Evolutionary conservation across 129 eudicot species (phyloP).

Genomic region (Pseudognaphalium luteoalbum): DNA sequence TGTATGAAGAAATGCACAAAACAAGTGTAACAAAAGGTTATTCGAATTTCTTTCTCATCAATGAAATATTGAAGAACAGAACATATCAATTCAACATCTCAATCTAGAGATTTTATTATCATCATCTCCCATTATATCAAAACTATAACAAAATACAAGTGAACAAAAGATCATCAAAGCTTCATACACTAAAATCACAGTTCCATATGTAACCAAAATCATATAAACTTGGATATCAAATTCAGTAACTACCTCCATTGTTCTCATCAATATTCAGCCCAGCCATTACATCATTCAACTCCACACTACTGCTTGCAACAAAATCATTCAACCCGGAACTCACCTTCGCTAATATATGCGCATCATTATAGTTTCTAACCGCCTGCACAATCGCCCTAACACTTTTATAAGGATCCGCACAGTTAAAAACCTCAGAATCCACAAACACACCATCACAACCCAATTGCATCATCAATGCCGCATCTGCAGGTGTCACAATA

Average conservation of each 20-base stretch:
- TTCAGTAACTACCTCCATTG: conserved; percentile 26
- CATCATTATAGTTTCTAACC: conserved; percentile 76
- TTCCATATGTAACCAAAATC: not conserved
- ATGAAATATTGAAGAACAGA: not conserved
- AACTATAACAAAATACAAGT: conserved; percentile 8
- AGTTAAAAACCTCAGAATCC: conserved; percentile 61
- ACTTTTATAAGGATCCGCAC: conserved; percentile 55
- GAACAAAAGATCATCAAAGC: not conserved
- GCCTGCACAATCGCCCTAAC: conserved; percentile 81
- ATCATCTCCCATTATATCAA: not conserved
- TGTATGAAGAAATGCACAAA: not conserved
- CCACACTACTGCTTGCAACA: conserved; percentile 34
- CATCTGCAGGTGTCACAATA: conserved; percentile 85
- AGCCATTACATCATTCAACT: conserved; percentile 60
- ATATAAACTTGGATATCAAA: not conserved
- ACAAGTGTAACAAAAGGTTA: conserved; percentile 17
- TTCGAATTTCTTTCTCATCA: conserved; percentile 23
- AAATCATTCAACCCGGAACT: conserved; percentile 70
- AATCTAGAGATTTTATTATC: conserved; percentile 16
- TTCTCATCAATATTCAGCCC: conserved; percentile 52
- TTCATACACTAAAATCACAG: conserved; percentile 13
- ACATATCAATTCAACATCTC: conserved; percentile 19
- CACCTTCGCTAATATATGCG: conserved; percentile 54
- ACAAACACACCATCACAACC: conserved; percentile 92
- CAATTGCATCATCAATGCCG: conserved; percentile 78